These are phyloP conservation scores for Bromus sterilis DNA, from an alignment of 176 grass and related monocot genomes.

Conservation along the genomic window DNA sequence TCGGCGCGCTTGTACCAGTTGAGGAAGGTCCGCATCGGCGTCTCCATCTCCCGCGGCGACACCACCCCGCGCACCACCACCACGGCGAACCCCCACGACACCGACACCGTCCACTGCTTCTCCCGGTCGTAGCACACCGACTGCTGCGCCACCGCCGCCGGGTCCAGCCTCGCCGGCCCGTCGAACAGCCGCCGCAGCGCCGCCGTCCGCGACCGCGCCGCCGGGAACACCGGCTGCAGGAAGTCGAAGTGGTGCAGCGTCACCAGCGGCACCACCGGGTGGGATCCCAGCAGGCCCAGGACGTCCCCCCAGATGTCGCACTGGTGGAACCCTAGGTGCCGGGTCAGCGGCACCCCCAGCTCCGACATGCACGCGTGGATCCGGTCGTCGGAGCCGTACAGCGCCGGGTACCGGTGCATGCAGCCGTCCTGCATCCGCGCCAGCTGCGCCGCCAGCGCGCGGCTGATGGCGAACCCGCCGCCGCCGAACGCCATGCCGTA, in stretches of 20 bases:
- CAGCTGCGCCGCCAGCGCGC: conserved; percentile 43
- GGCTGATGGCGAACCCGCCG: conserved; percentile 62
- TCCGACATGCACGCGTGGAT: conserved; percentile 63
- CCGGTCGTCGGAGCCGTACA: conserved; percentile 70
- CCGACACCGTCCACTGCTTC: conserved; percentile 15
- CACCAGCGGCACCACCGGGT: background rate
- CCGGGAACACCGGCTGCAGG: conserved; percentile 1
- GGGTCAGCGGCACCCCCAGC: conserved; percentile 60
- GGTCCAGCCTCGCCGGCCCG: background rate
- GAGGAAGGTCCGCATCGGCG: conserved; percentile 8
- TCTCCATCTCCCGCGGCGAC: conserved; percentile 11
- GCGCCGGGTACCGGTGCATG: conserved; percentile 45
- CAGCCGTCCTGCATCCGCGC: conserved; percentile 47
- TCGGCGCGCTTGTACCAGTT: conserved; percentile 11
- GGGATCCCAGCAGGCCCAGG: background rate
- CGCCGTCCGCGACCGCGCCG: background rate
- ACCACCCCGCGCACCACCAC: conserved; percentile 11
- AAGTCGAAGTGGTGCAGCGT: conserved; percentile 15
- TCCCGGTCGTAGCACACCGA: conserved; percentile 4
- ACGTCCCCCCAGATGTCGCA: conserved; percentile 13
- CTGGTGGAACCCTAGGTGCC: conserved; percentile 66
- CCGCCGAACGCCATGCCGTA: conserved; percentile 77
- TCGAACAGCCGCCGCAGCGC: background rate
- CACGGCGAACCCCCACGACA: conserved; percentile 12
- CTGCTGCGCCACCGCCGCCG: conserved; percentile 3